Evolutionary conservation across 176 grass and related monocot species (phyloP).

Genomic region (Oryza longistaminata): DNA sequence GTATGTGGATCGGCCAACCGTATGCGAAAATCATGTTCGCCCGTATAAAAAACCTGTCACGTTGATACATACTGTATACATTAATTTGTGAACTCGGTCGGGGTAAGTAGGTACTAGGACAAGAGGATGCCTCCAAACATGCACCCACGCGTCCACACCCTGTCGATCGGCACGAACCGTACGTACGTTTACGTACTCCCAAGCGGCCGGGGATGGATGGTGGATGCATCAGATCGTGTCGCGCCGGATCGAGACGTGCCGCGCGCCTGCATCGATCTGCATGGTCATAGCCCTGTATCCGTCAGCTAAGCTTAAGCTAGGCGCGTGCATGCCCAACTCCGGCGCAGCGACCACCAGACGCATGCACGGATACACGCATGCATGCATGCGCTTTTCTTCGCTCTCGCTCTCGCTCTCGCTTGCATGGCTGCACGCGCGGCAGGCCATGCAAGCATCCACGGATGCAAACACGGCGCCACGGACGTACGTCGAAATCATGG

Average conservation of each 20-base stretch:
- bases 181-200: neutral
- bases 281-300: neutral
- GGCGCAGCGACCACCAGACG: too few species aligned
- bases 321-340: too few species aligned
- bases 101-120: neutral
- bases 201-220: neutral
- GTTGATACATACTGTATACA: too few species aligned
- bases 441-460: neutral
- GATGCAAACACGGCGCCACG: neutral
- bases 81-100: too few species aligned
- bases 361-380: neutral
- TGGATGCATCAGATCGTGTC: neutral
- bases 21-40: too few species aligned
- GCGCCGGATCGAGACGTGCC: neutral
- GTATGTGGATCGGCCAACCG: too few species aligned
- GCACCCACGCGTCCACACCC: too few species aligned
- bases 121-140: slow-evolving; percentile 18
- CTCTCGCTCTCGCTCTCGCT: neutral
- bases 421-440: neutral
- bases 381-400: neutral
- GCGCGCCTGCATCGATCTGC: neutral
- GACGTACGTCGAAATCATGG: neutral
- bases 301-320: neutral
- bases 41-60: too few species aligned
- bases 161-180: neutral